phyloP scores from a whole-genome alignment of 1,139 yeast species.

The Blastobotrys malaysiensis region DNA sequence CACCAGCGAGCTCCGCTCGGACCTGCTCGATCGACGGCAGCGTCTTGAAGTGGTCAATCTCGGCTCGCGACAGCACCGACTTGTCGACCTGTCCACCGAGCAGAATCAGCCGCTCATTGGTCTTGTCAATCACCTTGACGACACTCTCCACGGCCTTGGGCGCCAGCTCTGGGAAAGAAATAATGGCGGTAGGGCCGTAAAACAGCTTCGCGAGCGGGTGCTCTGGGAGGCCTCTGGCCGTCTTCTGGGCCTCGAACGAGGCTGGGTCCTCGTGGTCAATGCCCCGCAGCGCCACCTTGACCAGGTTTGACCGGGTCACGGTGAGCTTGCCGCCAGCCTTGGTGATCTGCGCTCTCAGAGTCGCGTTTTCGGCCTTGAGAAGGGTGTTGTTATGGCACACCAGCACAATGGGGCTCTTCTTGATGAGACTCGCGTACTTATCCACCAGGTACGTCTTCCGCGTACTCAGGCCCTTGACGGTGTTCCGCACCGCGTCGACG shows the following conservation, averaged over 20 bases:
- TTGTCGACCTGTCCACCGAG: constrained; percentile 81
- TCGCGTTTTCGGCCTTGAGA: constrained; percentile 59
- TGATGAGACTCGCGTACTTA: constrained; percentile 65
- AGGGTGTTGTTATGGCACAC: constrained; percentile 83
- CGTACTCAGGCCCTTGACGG: constrained; percentile 26
- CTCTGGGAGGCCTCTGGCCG: constrained; percentile 25
- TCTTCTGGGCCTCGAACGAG: constrained; percentile 47
- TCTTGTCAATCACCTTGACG: constrained; percentile 53
- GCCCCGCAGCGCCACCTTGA: constrained; percentile 72
- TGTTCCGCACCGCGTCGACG: constrained; percentile 2
- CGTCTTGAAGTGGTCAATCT: constrained; percentile 60
- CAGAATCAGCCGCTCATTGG: constrained; percentile 68
- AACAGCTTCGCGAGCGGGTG: constrained; percentile 71
- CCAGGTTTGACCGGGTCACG: constrained; percentile 60
- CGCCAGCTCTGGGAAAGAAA: constrained; percentile 60
- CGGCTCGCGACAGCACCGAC: constrained; percentile 46
- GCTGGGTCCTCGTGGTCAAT: constrained; percentile 72
- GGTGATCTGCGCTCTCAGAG: constrained; percentile 55
- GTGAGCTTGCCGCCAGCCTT: constrained; percentile 63
- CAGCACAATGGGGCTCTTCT: constrained; percentile 60
- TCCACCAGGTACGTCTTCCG: constrained; percentile 83
- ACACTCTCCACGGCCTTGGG: constrained; percentile 63
- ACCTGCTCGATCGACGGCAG: constrained; percentile 67
- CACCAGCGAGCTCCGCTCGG: constrained; percentile 80
- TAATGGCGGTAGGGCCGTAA: constrained; percentile 82